Conservation (phyloP, 2,329 filamentous ascomycete species). For the Xylariaceae sp. region DNA sequence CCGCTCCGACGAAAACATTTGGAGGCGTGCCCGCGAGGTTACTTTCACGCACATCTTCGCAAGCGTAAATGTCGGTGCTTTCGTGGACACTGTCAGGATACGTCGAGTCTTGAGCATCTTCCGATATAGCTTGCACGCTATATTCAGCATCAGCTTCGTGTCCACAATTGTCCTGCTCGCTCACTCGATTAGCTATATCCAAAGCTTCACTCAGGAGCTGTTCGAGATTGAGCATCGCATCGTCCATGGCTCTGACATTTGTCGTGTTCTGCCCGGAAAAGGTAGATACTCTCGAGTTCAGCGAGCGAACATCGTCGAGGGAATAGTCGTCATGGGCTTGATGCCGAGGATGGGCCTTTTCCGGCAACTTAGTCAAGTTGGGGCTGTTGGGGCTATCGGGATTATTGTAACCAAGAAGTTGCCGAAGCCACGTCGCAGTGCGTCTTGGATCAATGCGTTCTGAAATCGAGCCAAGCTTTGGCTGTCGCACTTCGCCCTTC, state of each 20-base stretch:
- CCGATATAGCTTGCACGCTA: constrained; percentile 7
- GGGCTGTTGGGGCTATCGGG: constrained; percentile 5
- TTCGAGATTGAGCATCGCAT: constrained; percentile 32
- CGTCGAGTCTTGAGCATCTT: constrained; percentile 3
- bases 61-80: constrained; percentile 8
- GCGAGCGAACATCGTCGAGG: constrained; percentile 4
- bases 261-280: constrained; percentile 18
- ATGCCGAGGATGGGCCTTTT: constrained; percentile 16
- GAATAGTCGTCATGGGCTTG: constrained; percentile 12
- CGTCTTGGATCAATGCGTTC: constrained; percentile 13
- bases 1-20: constrained; percentile 8
- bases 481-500: constrained; percentile 2
- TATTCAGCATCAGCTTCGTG: constrained; percentile 17
- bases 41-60: constrained; percentile 7
- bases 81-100: constrained; percentile 12
- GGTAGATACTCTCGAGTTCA: constrained; percentile 15
- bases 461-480: constrained; percentile 5
- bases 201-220: constrained; percentile 39
- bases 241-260: constrained; percentile 16
- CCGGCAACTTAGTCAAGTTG: constrained; percentile 19
- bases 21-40: constrained; percentile 2
- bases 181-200: constrained; percentile 32
- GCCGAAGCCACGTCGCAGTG: constrained; percentile 20
- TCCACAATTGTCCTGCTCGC: constrained; percentile 22
- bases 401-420: constrained; percentile 17